Conservation (phyloP, 768 basidiomycete genomes). For the Daedalea quercina region DNA sequence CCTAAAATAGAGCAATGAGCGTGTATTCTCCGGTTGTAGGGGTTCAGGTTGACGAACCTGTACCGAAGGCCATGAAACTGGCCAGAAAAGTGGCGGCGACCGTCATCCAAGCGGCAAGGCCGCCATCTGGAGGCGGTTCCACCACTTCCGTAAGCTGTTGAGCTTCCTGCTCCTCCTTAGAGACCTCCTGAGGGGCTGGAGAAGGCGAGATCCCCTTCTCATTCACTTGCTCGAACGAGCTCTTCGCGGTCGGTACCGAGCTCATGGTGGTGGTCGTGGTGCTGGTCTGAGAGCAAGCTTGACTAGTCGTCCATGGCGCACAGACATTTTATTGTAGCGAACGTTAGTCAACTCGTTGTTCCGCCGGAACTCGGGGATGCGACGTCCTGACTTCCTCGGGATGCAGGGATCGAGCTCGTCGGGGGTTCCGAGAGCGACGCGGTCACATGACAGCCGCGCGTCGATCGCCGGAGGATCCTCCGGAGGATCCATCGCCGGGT, state of each 20-base stretch:
- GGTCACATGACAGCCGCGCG: neutral
- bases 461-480: neutral
- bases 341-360: neutral
- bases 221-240: neutral
- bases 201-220: neutral
- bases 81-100: neutral
- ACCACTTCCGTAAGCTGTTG: neutral
- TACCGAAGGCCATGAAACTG: constrained; percentile 1
- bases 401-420: neutral
- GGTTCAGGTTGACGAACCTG: neutral
- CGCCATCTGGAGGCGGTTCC: neutral
- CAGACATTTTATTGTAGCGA: neutral
- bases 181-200: neutral
- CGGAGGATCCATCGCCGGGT: neutral
- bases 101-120: constrained; percentile 3
- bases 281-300: neutral
- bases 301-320: neutral
- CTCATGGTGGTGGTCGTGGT: neutral
- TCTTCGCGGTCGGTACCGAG: neutral
- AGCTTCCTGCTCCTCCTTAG: neutral
- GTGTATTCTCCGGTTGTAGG: neutral
- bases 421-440: neutral
- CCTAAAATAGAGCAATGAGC: neutral
- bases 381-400: neutral
- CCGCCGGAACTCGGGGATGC: neutral